These are phyloP conservation scores for Echites panduratus DNA, from an alignment of 257 asterid species.

Conservation along the genomic window DNA sequence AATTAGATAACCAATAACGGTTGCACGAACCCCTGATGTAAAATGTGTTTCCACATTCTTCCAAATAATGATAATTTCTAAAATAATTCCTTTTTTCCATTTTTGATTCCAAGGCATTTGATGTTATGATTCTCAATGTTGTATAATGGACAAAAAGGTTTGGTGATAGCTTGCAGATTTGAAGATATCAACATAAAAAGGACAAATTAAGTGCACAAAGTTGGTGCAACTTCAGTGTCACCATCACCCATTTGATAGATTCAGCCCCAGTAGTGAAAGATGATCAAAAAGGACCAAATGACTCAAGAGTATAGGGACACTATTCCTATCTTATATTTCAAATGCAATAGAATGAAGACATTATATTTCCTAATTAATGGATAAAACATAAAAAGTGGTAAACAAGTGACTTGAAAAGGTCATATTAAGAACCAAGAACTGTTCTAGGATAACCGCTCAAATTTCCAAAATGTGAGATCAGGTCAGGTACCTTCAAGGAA, in stretches of 20 bases:
- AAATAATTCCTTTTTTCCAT: not conserved
- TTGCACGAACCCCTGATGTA: not conserved
- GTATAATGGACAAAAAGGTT: not conserved
- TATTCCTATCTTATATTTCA: not conserved
- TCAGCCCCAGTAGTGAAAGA: not conserved
- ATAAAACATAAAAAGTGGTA: not conserved
- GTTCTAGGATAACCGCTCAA: not conserved
- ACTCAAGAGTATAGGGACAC: not conserved
- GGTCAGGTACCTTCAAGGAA: slow-evolving; percentile 60
- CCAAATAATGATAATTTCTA: not conserved
- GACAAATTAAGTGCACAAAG: not conserved
- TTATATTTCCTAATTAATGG: not conserved
- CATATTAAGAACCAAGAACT: not conserved
- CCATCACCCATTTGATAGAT: too few relatives aligned
- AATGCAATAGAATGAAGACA: not conserved
- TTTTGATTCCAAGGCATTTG: not conserved
- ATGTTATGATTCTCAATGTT: not conserved
- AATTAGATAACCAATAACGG: not conserved
- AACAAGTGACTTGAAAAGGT: not conserved
- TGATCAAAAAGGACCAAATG: not conserved
- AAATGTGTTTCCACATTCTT: not conserved
- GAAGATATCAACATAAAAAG: not conserved
- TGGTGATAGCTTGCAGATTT: not conserved
- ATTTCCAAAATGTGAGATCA: not conserved
- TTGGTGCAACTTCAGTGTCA: not conserved